Base-by-base conservation (phyloP, 176 grass and related monocot genomes). In the Echinochloa phyllopogon region DNA sequence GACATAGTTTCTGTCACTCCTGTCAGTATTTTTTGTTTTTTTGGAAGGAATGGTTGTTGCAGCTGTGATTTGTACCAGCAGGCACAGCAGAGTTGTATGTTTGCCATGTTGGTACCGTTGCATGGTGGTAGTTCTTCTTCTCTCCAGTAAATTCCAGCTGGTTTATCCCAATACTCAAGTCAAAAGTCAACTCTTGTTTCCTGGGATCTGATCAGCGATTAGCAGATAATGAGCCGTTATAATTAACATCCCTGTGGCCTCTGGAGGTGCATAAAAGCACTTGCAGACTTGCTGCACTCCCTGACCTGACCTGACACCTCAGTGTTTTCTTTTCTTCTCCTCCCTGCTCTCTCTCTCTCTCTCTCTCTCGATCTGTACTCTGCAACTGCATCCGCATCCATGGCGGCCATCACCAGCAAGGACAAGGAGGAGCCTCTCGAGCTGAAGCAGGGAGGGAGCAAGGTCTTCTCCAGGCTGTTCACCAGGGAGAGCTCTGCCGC, bases 371-470 rank as follows among this genome's bases (percentile, higher is more conserved):
- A 11, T 48, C 64, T 14, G 29, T 33, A 33, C 75, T 53, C 44
- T 29, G 56, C 74, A 7, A 27, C 59, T n/a, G 21, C 17, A 38
- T 27, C 72, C 20, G 23, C 60, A 12, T 50, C 76, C 57, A 90
- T 86, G 81, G 80, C 79, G 66, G 8, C 51, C 10, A 38, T 38
- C 23, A 10, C 4, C 21, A 40, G 65, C 58, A 78, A 77, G 83
- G 83, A 69, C 4, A 36, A 25, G 68, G 82, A 92, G 68, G 82
- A 47, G 4, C 25, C 49, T 40, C 75, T 91, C 11, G 75, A 83
- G 39, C 55, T 83, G 75, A 87, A 83, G 82, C 56, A 84, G 51
- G 92, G 92, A 50, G 92, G 90, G 62, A 83, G 83, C 92, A 92
- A 87, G 86, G 76, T 92, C 33, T 84, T 83, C 67, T 74, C 90